These are phyloP conservation scores for Oehlia diaphana DNA, from an alignment of 192 early-diverging fungal genomes.

Conservation along the genomic window DNA sequence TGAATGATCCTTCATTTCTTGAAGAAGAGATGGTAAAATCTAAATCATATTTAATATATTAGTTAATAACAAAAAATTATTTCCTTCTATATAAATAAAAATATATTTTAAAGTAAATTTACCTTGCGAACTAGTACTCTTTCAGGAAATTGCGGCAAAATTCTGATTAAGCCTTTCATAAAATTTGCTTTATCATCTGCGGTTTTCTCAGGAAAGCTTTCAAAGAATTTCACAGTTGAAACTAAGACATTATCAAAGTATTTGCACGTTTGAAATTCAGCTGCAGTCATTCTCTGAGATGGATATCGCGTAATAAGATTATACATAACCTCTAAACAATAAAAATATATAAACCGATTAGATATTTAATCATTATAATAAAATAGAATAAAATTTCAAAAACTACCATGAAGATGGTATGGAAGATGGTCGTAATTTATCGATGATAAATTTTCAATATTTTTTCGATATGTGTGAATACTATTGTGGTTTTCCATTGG, in stretches of 20 bases:
- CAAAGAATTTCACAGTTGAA: constrained; percentile 77
- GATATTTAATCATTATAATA: not conserved
- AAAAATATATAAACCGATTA: no score
- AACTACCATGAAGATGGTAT: constrained; percentile 50
- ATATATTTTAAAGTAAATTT: not conserved
- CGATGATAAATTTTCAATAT: constrained; percentile 47
- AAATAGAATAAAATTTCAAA: not conserved
- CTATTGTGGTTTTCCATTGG: constrained; percentile 66
- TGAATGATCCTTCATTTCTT: constrained; percentile 73
- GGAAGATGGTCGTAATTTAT: constrained; percentile 50
- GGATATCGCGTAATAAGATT: constrained; percentile 57
- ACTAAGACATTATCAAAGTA: constrained; percentile 83
- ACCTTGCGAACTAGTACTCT: constrained; percentile 71
- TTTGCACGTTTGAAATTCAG: constrained; percentile 63
- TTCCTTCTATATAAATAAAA: no score
- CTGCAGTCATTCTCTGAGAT: constrained; percentile 54
- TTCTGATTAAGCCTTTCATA: constrained; percentile 69
- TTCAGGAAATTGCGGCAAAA: constrained; percentile 72
- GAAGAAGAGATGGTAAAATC: constrained; percentile 70
- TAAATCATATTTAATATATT: constrained; percentile 23
- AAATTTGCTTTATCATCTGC: constrained; percentile 77
- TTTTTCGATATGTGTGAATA: constrained; percentile 60
- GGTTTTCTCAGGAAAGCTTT: constrained; percentile 76
- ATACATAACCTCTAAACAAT: constrained; percentile 47
- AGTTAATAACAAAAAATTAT: no score